A percentile compares a stretch with the other conserved stretches of the same genome.
Conservation (phyloP, 768 basidiomycete genomes). For the Trametes meyenii region DNA sequence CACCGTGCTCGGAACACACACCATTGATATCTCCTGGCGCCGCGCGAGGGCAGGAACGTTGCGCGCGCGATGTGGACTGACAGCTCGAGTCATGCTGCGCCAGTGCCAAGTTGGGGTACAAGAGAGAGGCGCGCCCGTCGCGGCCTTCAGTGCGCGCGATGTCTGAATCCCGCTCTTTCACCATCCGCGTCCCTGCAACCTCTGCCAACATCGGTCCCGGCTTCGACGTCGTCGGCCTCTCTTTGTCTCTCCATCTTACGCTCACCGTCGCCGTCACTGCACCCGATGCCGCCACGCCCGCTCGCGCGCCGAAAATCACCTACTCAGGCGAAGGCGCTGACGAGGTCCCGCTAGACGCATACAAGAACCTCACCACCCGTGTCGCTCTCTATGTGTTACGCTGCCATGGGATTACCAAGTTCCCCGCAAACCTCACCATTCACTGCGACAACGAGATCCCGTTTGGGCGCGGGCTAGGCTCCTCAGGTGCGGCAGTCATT, state of each 20-base stretch:
- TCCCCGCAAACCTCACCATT: slow-evolving; percentile 77
- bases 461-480: slow-evolving; percentile 96
- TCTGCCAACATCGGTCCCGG: slow-evolving; percentile 99
- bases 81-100: slow-evolving; percentile 10
- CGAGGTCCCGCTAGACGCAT: slow-evolving; percentile 91
- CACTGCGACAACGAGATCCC: slow-evolving; percentile 92
- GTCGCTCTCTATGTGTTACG: slow-evolving; percentile 98
- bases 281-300: slow-evolving; percentile 36
- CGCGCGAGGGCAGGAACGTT: no score
- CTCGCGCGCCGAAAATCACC: slow-evolving; percentile 60
- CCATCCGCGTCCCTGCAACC: slow-evolving; percentile 91
- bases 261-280: slow-evolving; percentile 61
- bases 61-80: no score
- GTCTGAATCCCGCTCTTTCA: slow-evolving; percentile 42
- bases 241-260: slow-evolving; percentile 83
- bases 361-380: slow-evolving; percentile 96
- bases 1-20: no score
- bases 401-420: slow-evolving; percentile 72
- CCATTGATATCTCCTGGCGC: no score
- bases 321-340: slow-evolving; percentile 89
- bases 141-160: neutral
- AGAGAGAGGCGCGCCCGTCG: neutral
- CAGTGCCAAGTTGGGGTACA: neutral
- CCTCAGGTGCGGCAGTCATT: slow-evolving; percentile 98
- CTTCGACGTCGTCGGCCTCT: slow-evolving; percentile 99